phyloP scores from a whole-genome alignment of 306 rosid species.

The Vicia faba region DNA sequence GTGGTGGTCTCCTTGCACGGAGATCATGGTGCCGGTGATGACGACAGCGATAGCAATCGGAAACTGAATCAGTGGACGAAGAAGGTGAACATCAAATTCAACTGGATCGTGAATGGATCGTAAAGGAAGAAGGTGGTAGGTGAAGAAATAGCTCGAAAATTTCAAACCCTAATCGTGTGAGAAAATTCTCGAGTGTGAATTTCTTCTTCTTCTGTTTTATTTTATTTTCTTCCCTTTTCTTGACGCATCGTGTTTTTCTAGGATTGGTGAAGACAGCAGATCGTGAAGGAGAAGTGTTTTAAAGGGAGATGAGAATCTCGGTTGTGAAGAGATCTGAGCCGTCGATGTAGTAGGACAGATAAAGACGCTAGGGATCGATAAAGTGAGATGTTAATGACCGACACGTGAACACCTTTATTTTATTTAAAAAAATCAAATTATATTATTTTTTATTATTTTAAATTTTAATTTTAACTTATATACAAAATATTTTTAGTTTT shows the following conservation, averaged over 20 bases:
- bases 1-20: conserved; percentile 74
- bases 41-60: not conserved
- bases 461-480: too few relatives aligned
- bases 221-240: not conserved
- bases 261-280: not conserved
- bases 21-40: conserved; percentile 54
- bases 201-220: conserved; percentile 11
- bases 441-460: too few relatives aligned
- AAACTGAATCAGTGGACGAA: conserved; percentile 30
- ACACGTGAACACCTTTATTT: conserved; percentile 36
- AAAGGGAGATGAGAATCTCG: conserved; percentile 35
- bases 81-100: conserved; percentile 37
- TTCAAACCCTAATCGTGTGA: conserved; percentile 39
- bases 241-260: not conserved
- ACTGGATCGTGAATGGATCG: conserved; percentile 36
- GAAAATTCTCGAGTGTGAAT: conserved; percentile 45
- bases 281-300: conserved; percentile 11
- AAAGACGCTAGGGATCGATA: conserved; percentile 32
- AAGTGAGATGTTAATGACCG: conserved; percentile 15
- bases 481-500: too few relatives aligned
- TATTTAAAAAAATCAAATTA: too few relatives aligned
- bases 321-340: conserved; percentile 31
- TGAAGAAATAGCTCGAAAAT: conserved; percentile 36
- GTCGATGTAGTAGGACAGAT: conserved; percentile 32
- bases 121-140: not conserved